These are phyloP conservation scores for Penicillium chermesinum DNA, from an alignment of 495 filamentous ascomycete genomes.

Conservation along the genomic window DNA sequence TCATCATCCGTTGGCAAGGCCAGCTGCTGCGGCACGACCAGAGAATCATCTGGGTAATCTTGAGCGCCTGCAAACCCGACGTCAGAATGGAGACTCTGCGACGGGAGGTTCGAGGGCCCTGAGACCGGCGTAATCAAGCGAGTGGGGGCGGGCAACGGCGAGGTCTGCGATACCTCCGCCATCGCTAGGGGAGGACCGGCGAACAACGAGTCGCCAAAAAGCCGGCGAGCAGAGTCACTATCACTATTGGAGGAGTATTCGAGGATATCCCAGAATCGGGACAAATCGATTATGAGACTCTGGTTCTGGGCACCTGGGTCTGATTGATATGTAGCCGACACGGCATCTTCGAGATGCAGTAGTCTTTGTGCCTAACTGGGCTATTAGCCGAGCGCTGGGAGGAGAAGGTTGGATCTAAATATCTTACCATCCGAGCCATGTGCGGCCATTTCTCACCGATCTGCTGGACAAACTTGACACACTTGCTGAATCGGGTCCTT, in stretches of 20 bases:
- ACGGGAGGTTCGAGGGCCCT: constrained; percentile 9
- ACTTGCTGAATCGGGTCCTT: constrained; percentile 40
- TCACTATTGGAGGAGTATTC: constrained; percentile 47
- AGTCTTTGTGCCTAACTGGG: constrained; percentile 36
- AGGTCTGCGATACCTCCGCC: constrained; percentile 42
- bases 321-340: constrained; percentile 42
- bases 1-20: constrained; percentile 37
- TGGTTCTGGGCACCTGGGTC: constrained; percentile 37
- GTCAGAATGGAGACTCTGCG: constrained; percentile 13
- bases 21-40: constrained; percentile 25
- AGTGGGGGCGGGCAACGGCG: constrained; percentile 41
- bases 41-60: constrained; percentile 18
- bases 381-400: neutral
- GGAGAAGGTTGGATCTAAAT: neutral
- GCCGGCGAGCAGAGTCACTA: constrained; percentile 30
- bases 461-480: constrained; percentile 40
- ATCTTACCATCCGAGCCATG: constrained; percentile 40
- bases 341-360: constrained; percentile 38
- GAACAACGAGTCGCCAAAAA: constrained; percentile 41
- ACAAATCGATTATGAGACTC: constrained; percentile 44
- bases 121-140: constrained; percentile 26
- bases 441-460: constrained; percentile 43
- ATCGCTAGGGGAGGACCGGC: constrained; percentile 16
- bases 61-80: constrained; percentile 10
- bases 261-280: constrained; percentile 46